Percentiles rank a stretch among this genome's conserved stretches.
phyloP scores from a whole-genome alignment of 495 filamentous ascomycete genomes.

The Tuber magnatum region DNA sequence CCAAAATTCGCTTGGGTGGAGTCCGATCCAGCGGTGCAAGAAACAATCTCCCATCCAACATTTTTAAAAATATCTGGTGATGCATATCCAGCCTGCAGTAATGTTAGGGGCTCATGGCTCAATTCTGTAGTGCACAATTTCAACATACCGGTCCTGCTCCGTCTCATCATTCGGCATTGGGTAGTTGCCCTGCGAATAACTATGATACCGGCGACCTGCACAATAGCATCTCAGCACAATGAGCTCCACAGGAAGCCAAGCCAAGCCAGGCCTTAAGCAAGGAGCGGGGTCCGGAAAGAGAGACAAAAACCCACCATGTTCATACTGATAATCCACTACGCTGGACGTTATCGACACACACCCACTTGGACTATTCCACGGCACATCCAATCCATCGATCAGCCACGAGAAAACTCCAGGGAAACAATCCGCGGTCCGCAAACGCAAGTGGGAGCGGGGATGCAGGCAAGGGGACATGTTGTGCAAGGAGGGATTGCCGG shows the following conservation, averaged over 20 bases:
- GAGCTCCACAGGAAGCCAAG: neutral
- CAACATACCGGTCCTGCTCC: constrained; percentile 29
- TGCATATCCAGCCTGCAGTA: constrained; percentile 37
- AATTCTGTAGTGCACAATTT: neutral
- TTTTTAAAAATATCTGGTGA: constrained; percentile 35
- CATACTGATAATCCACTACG: constrained; percentile 25
- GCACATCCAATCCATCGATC: neutral
- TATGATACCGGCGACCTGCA: constrained; percentile 26
- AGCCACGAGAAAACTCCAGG: neutral
- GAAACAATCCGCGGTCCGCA: neutral
- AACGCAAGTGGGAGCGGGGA: neutral
- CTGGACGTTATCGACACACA: constrained; percentile 31
- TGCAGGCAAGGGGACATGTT: neutral
- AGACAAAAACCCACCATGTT: constrained; percentile 18
- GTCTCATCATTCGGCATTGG: constrained; percentile 33
- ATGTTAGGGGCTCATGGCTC: constrained; percentile 12
- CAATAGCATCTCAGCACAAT: constrained; percentile 10
- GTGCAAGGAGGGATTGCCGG: neutral
- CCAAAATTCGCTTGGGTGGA: constrained; percentile 24
- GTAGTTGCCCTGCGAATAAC: constrained; percentile 30
- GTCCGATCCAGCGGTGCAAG: constrained; percentile 19
- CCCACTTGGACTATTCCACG: constrained; percentile 19
- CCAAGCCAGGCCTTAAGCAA: neutral
- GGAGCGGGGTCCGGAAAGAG: neutral
- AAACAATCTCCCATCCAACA: constrained; percentile 23